Conservation (phyloP, 768 basidiomycete species). For the Suillus luteus region DNA sequence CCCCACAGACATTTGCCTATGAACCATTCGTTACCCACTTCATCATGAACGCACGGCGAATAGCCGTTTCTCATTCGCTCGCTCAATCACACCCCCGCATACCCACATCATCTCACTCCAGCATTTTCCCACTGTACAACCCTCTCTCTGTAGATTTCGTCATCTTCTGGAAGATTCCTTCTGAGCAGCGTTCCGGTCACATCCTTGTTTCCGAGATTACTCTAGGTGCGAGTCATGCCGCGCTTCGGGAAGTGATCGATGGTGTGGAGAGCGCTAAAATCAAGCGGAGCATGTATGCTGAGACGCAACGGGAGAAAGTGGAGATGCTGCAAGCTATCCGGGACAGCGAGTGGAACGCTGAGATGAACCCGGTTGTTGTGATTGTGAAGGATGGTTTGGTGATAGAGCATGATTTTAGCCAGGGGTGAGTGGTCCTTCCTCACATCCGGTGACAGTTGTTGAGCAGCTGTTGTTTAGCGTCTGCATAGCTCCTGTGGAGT, state of each 20-base stretch:
- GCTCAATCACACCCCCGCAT: constrained; percentile 56
- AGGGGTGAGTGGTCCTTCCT: constrained; percentile 54
- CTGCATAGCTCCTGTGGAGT: constrained; percentile 51
- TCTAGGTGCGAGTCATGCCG: constrained; percentile 70
- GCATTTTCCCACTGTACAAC: constrained; percentile 81
- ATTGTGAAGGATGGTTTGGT: constrained; percentile 44
- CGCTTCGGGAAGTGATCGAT: constrained; percentile 61
- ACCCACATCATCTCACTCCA: constrained; percentile 46
- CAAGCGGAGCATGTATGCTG: constrained; percentile 88
- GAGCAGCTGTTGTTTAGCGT: constrained; percentile 43
- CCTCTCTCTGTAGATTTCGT: constrained; percentile 72
- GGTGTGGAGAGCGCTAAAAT: constrained; percentile 62
- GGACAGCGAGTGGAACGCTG: constrained; percentile 72
- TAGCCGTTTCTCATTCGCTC: constrained; percentile 38
- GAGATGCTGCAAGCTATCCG: constrained; percentile 69
- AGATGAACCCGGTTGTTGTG: constrained; percentile 74
- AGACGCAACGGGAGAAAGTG: constrained; percentile 75
- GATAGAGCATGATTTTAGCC: constrained; percentile 63
- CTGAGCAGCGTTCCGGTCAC: constrained; percentile 61
- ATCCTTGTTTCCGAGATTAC: constrained; percentile 56
- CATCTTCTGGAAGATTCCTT: constrained; percentile 74
- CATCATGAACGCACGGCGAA: constrained; percentile 53
- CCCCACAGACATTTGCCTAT: constrained; percentile 8
- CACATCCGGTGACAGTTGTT: not conserved
- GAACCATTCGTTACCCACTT: constrained; percentile 40